Base-by-base conservation (phyloP, 805 yeast species). In the Candida golubevii region DNA sequence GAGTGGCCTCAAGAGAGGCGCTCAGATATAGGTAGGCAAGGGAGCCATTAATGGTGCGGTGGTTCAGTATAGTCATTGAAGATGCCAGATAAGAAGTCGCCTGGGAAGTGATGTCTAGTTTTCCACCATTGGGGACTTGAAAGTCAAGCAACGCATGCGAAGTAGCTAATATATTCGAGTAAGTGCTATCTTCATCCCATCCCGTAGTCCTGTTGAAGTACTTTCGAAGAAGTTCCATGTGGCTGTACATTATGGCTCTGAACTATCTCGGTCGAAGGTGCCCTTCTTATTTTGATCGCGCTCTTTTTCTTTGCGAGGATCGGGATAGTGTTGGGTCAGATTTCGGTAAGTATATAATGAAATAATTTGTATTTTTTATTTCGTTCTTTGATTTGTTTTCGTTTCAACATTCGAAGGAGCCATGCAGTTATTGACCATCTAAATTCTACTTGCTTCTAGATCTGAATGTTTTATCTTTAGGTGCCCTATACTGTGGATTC, bases 201-300 rank as follows among this genome's bases (percentile, higher is more conserved):
- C 75, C 75, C 1, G 95, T 82, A 23, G 83, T 62, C 33, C 71
- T 64, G 61, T 83, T 78, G 66, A 86, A 91, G 53, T 86, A 78
- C 63, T 77, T 73, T 54, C 83, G 83, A 29, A 91, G 77, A 62
- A 83, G 85, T 55, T 91, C 96, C 96, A 91, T 88, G 67, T 85
- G 90, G 35, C 79, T 76, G 49, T 82, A 70, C 97, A 88, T 18
- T 18, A 18, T 18, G 23, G 23, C 23, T 18, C 23, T 18, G 23
- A 18, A 18, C 23, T 18, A 3, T 18, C 23, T 18, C 23, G 23
- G 23, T 18, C 23, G 23, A 18, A 5, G 5, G 3, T 18, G 5
- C 23, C 23, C 23, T 3, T 18, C 23, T 18, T 5, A 18, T 18
- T 18, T 18, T 18, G 23, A 18, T 18, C 23, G 23, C 23, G 23